Conservation (phyloP, 2,329 filamentous ascomycete genomes). For the Aspergillus thermomutatus region DNA sequence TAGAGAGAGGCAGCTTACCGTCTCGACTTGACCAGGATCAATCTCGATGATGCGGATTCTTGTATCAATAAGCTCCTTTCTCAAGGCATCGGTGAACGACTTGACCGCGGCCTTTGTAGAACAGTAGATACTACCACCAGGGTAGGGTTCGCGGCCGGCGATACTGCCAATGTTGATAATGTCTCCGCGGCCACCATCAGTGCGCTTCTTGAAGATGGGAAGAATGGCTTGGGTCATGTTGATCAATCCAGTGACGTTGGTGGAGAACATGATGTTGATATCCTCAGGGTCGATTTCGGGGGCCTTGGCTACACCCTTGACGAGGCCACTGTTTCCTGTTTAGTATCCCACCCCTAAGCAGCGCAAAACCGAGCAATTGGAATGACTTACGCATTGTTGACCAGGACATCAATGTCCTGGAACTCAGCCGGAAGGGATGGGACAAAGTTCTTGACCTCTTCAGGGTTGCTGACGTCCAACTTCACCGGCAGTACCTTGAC, state of each 20-base stretch:
- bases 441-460: conserved; percentile 72
- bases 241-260: conserved; percentile 92
- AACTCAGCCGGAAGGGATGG: conserved; percentile 73
- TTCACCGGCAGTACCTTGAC: conserved; percentile 79
- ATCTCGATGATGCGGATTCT: conserved; percentile 81
- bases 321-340: conserved; percentile 63
- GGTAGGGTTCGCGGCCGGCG: conserved; percentile 83
- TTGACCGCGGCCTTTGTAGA: conserved; percentile 86
- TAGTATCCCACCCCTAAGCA: not conserved
- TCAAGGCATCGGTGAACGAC: conserved; percentile 76
- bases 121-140: conserved; percentile 86
- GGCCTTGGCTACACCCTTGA: conserved; percentile 81
- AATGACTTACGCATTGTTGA: conserved; percentile 94
- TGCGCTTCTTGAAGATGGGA: conserved; percentile 69
- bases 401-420: conserved; percentile 78
- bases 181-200: conserved; percentile 74
- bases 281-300: conserved; percentile 80
- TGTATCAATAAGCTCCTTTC: conserved; percentile 77
- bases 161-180: conserved; percentile 95
- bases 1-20: conserved; percentile 47
- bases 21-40: conserved; percentile 91
- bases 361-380: conserved; percentile 54
- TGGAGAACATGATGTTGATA: conserved; percentile 81
- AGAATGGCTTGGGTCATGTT: conserved; percentile 93
- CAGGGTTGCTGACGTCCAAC: conserved; percentile 80